phyloP scores from a whole-genome alignment of 2,329 filamentous ascomycete genomes.

The Knufia fluminis region DNA sequence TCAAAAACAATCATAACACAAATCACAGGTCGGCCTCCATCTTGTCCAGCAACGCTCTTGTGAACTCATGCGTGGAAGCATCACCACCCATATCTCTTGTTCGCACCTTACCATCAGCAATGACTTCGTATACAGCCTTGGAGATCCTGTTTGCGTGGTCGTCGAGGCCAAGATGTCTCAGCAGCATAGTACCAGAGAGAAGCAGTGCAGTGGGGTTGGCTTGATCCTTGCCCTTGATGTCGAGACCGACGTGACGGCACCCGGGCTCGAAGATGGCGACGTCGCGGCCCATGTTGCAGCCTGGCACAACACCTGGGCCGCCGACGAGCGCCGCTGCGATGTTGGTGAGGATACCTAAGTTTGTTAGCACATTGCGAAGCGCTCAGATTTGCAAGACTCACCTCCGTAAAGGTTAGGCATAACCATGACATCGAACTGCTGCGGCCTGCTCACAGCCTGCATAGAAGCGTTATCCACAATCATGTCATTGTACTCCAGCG shows the following conservation, averaged over 20 bases:
- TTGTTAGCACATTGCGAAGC: not conserved
- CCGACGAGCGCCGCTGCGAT: slow-evolving; percentile 95
- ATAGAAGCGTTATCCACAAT: slow-evolving; percentile 99
- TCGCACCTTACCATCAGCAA: slow-evolving; percentile 78
- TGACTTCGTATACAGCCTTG: slow-evolving; percentile 66
- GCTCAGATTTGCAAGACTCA: not conserved
- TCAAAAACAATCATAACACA: not conserved
- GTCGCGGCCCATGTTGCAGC: slow-evolving; percentile 98
- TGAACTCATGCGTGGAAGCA: slow-evolving; percentile 88
- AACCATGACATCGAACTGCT: slow-evolving; percentile 99
- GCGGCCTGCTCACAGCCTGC: slow-evolving; percentile 92
- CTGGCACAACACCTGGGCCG: slow-evolving; percentile 91
- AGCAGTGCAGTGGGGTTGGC: slow-evolving; percentile 96
- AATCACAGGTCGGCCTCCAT: slow-evolving; percentile 67
- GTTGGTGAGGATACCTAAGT: slow-evolving; percentile 82
- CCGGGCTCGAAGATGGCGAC: slow-evolving; percentile 98
- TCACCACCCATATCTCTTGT: slow-evolving; percentile 95
- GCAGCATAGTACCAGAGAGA: slow-evolving; percentile 90
- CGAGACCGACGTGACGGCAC: slow-evolving; percentile 96
- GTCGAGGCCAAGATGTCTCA: slow-evolving; percentile 92
- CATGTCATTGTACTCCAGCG: slow-evolving; percentile 95
- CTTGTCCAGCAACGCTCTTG: slow-evolving; percentile 83
- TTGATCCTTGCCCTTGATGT: slow-evolving; percentile 99
- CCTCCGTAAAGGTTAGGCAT: slow-evolving; percentile 96
- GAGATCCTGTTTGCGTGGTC: slow-evolving; percentile 98